Evolutionary conservation across 305 asterid species (phyloP).

Genomic region (Solanum chacoense): DNA sequence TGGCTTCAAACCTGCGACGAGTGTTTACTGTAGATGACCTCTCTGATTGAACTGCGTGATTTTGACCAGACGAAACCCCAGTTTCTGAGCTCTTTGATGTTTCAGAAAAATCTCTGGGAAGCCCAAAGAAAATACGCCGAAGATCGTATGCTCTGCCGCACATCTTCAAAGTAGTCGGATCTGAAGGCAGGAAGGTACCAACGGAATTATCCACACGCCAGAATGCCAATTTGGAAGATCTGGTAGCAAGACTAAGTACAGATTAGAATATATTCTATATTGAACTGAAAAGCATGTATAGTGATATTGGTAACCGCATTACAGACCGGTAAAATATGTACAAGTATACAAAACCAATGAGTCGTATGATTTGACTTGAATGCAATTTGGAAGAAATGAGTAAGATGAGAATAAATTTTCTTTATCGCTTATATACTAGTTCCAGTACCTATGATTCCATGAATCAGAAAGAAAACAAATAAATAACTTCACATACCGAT

Average conservation of each 20-base stretch:
- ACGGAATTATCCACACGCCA: constrained; percentile 93
- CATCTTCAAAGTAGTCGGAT: constrained; percentile 41
- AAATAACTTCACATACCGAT: constrained; percentile 39
- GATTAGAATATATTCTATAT: neutral
- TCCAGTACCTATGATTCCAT: neutral
- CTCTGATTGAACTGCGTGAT: constrained; percentile 43
- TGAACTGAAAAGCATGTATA: neutral
- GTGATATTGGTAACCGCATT: neutral
- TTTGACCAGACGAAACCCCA: constrained; percentile 35
- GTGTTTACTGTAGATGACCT: constrained; percentile 57
- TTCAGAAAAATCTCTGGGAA: constrained; percentile 36
- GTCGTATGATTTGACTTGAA: neutral
- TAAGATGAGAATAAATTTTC: neutral
- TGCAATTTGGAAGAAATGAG: neutral
- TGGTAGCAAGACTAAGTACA: constrained; percentile 19
- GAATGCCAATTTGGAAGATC: constrained; percentile 60
- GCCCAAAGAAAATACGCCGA: constrained; percentile 52
- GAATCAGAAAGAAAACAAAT: constrained; percentile 1
- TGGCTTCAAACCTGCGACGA: constrained; percentile 62
- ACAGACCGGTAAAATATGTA: neutral
- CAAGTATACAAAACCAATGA: neutral
- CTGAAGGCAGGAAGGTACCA: constrained; percentile 86
- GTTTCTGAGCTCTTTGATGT: constrained; percentile 27
- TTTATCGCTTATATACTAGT: neutral
- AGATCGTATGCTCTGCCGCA: constrained; percentile 66